Base-by-base conservation (phyloP, 345 rosid species). In the Populus deltoides region DNA sequence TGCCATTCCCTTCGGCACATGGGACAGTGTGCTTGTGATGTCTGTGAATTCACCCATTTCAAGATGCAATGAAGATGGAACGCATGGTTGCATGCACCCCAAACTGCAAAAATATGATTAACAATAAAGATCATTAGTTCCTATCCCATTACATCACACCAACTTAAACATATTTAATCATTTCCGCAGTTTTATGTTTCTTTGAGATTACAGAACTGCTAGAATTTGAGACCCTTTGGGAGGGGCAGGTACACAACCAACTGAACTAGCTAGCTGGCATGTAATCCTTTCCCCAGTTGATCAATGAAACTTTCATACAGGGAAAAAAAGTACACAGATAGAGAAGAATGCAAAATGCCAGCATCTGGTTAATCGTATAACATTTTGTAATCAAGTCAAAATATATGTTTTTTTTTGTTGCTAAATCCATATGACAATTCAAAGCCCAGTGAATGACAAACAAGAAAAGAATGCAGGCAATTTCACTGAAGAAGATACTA, bases 21-120 rank as follows among this genome's bases (percentile, higher is more conserved):
- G 15, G 94, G 97, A 47, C 97, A 92, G 79, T 89, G 97, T 38
- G 99, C 98, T 88, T 91, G 97, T 79, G 93, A 81, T 55, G 94
- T 83, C 80, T 96, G 97, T 4, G 97, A 92, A 81, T 90, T 92
- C 78, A 93, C 99, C 98, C 97, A 93, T 78, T 93, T 96, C 87
- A 93, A 84, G 83, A 93, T 90, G 89, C 98, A 93, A 76, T 93
- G 99, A 79, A 95, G 96, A 86, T 95, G 98, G 84, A 93, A 91
- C 2, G 85, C 80, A 38, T 83, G 85, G 71, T 78, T 79, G 74
- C 85, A 83, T 27, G 41, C 79, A 22, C 85, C 85, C 85, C 85
- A 83, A 45, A 83, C 85, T 79, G 53, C 77, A 79, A 31, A 0
- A 74, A 22, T 43, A 59, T 31, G 29, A n/a, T 6, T 8, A 31